Evolutionary conservation across 345 rosid species (phyloP), one percentile per base, ranked within the genome.

Genomic region (Passiflora organensis): DNA sequence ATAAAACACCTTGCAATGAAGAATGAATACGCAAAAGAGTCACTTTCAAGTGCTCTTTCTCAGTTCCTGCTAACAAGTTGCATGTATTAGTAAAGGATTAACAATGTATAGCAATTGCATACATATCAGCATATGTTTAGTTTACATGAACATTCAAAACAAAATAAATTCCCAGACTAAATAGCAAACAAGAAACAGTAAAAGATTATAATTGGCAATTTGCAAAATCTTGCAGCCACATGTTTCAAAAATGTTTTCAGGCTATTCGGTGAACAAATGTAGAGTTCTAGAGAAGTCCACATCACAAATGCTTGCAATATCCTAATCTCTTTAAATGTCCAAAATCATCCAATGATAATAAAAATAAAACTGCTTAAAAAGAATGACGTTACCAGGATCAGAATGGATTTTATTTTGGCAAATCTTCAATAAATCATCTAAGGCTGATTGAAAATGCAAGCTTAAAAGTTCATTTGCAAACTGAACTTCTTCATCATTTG

Each of bases 21-120:
- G 99, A 89, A 76, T 88, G 84, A 70, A 93, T 89, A 57, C 96
- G 99, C 80, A 93, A 57, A 76, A 93, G 94, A 58, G 99, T 89
- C 81, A 86, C 95, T 76, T 93, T 93, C 79, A 93, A 76, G 84
- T 86, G 95, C 65, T 82, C 89, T 79, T 93, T 93, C 81, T 93
- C 96, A 45, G 77, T 82, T 63, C 96, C 99, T 93, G 99, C 64
- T 68, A 58, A 64, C 20, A 75, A 65, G 53, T 61, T 51, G 49
- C 51, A 71, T 48, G 32, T 48, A 50, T 56, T 47, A 56, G 61
- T 16, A 34, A 14, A 53, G 37, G 39, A 46, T 56, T 13, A 48
- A 46, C 11, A 19, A 53, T 20, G 18, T 32, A 36, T 19, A 48
- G 23, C 1, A 55, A 12, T 23, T 22, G 59, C 43, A 22, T 14